Conservation (phyloP, 2,329 filamentous ascomycete genomes). For the Arthrobotrys entomopaga region DNA sequence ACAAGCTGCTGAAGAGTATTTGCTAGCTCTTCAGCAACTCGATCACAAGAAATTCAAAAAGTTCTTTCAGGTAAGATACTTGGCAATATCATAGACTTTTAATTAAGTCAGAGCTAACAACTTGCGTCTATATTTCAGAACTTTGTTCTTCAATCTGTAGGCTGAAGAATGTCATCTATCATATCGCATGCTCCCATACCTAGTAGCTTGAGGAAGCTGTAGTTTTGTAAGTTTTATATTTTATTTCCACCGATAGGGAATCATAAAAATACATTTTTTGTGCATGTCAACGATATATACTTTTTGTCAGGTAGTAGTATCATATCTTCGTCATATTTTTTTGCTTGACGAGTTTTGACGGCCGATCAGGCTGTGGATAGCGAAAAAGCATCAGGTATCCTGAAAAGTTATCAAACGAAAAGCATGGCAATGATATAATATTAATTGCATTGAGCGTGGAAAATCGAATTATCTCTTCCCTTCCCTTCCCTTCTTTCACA, state of each 20-base stretch:
- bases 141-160: constrained; percentile 51
- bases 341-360: constrained; percentile 7
- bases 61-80: constrained; percentile 57
- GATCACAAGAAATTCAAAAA: constrained; percentile 58
- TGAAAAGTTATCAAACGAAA: neutral
- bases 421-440: neutral
- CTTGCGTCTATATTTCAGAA: constrained; percentile 26
- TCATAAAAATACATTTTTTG: neutral
- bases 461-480: constrained; percentile 1
- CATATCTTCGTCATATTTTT: constrained; percentile 18
- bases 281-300: constrained; percentile 9
- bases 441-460: constrained; percentile 5
- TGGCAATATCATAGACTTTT: neutral
- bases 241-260: neutral
- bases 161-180: constrained; percentile 6
- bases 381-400: too few species aligned
- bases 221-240: constrained; percentile 11
- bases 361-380: too few species aligned
- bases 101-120: neutral
- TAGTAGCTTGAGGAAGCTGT: neutral
- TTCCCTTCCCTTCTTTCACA: neutral
- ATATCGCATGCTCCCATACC: too few species aligned
- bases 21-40: constrained; percentile 55
- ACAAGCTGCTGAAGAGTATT: constrained; percentile 57
- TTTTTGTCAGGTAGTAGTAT: constrained; percentile 14